These are phyloP conservation scores for Pyracantha coccinea DNA, from an alignment of 331 rosid species.

Conservation along the genomic window DNA sequence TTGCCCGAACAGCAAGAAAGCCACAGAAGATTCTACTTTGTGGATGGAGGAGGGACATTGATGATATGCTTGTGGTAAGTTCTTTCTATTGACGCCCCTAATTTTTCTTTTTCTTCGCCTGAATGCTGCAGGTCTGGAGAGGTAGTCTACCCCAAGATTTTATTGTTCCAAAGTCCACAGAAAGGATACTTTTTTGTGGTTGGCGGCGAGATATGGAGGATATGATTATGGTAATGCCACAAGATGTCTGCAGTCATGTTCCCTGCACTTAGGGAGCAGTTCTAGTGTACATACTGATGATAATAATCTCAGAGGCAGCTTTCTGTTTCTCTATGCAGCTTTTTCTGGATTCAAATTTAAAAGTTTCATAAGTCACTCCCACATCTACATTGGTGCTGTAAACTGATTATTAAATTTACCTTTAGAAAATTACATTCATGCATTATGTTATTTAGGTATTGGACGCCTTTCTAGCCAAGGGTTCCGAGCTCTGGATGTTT, in stretches of 20 bases:
- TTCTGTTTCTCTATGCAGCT: neutral
- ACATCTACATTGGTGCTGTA: neutral
- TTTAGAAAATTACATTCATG: neutral
- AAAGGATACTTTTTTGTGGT: conserved; percentile 83
- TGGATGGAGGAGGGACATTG: conserved; percentile 55
- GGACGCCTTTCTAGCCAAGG: conserved; percentile 79
- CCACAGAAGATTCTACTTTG: conserved; percentile 44
- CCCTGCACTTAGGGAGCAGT: conserved; percentile 22
- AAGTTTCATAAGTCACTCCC: neutral
- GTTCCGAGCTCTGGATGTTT: conserved; percentile 96
- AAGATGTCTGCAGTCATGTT: conserved; percentile 26
- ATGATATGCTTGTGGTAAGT: conserved; percentile 53
- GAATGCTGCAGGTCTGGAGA: conserved; percentile 80
- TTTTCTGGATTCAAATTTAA: conserved; percentile 10
- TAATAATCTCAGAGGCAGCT: conserved; percentile 1
- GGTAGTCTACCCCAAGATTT: conserved; percentile 83
- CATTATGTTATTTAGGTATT: conserved; percentile 41
- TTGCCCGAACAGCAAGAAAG: conserved; percentile 35
- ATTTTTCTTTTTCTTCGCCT: conserved; percentile 27
- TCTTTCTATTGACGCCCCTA: conserved; percentile 30
- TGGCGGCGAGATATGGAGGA: conserved; percentile 98
- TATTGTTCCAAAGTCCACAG: conserved; percentile 59
- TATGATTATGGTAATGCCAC: conserved; percentile 76
- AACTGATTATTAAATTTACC: neutral
- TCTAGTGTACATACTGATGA: conserved; percentile 14